These are phyloP conservation scores for Xylaria grammica DNA, from an alignment of 495 filamentous ascomycete species.

Conservation along the genomic window DNA sequence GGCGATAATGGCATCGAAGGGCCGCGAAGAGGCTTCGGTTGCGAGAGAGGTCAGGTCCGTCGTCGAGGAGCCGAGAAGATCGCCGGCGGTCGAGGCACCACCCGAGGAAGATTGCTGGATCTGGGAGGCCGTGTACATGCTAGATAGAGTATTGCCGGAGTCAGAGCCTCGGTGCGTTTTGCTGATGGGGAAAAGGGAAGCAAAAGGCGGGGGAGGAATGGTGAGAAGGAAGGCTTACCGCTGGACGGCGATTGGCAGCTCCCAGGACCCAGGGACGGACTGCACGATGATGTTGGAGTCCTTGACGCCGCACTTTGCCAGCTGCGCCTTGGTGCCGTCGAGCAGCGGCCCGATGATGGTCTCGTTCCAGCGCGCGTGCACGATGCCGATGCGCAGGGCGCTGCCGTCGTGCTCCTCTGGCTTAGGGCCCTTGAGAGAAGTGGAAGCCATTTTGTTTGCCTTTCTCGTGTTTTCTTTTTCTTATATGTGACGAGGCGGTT, in stretches of 20 bases:
- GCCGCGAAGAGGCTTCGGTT: conserved; percentile 45
- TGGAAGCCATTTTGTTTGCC: conserved; percentile 6
- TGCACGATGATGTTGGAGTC: conserved; percentile 87
- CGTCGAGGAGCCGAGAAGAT: conserved; percentile 74
- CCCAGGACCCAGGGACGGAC: conserved; percentile 92
- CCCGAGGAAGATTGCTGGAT: conserved; percentile 72
- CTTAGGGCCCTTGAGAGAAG: conserved; percentile 50
- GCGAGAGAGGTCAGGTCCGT: conserved; percentile 59
- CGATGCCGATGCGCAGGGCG: conserved; percentile 85
- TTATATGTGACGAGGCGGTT: not conserved
- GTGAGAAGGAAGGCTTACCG: conserved; percentile 53
- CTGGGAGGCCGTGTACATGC: conserved; percentile 86
- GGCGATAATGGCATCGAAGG: conserved; percentile 92
- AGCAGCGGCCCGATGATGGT: conserved; percentile 77
- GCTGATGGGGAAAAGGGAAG: not conserved
- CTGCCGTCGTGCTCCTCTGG: conserved; percentile 67
- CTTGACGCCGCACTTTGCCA: conserved; percentile 71
- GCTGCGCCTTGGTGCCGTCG: conserved; percentile 62
- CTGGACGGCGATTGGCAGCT: conserved; percentile 86
- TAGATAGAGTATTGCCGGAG: conserved; percentile 34
- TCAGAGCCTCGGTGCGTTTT: conserved; percentile 10
- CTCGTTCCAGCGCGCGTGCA: conserved; percentile 95
- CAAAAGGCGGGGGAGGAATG: not conserved
- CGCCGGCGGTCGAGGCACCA: conserved; percentile 70
- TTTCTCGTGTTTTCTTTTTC: not conserved